phyloP scores from a whole-genome alignment of 1,284 basidiomycete species.

The Malassezia dermatis region DNA sequence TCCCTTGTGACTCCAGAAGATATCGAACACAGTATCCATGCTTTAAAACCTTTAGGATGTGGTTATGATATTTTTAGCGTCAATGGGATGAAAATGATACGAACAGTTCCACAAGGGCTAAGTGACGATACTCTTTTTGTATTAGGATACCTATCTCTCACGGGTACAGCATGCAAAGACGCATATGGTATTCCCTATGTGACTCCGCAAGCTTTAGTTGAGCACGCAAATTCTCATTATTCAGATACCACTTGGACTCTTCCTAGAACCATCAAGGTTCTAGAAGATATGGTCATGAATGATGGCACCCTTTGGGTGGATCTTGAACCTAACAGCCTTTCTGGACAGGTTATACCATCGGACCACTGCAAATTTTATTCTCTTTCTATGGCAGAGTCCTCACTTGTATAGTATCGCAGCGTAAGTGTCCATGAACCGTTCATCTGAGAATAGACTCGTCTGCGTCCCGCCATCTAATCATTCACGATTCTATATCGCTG shows the following conservation, averaged over 20 bases:
- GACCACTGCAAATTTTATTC: constrained; percentile 5
- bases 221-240: not conserved
- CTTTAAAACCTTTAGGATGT: constrained; percentile 72
- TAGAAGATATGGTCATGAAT: constrained; percentile 77
- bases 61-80: constrained; percentile 63
- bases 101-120: constrained; percentile 48
- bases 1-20: constrained; percentile 64
- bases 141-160: not conserved
- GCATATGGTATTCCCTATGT: constrained; percentile 44
- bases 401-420: not conserved
- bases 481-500: not conserved
- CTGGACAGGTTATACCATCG: not conserved
- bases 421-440: not conserved
- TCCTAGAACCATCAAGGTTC: constrained; percentile 58
- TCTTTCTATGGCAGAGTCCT: not conserved
- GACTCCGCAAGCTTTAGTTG: constrained; percentile 48
- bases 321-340: constrained; percentile 1
- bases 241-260: not conserved
- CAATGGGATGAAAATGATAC: constrained; percentile 46
- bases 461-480: not conserved
- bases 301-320: constrained; percentile 94
- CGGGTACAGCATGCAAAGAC: not conserved
- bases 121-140: constrained; percentile 19
- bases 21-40: constrained; percentile 71
- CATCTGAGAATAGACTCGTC: not conserved